Percentiles rank a stretch among this genome's conserved stretches.
Conservation (phyloP, 495 filamentous ascomycete genomes). For the Lepidopterella palustris region DNA sequence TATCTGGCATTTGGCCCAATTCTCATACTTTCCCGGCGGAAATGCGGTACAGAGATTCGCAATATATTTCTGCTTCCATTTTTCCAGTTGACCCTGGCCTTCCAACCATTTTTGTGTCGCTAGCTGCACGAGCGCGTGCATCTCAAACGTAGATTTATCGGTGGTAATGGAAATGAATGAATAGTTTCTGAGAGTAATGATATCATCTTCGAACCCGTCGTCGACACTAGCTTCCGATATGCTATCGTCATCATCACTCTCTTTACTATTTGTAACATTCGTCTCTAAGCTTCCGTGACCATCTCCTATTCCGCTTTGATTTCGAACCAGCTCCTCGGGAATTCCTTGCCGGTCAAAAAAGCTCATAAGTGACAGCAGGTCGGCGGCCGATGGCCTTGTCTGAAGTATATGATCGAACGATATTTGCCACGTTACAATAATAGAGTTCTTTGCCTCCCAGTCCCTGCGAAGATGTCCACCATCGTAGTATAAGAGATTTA, state of each 20-base stretch:
- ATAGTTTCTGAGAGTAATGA: constrained; percentile 6
- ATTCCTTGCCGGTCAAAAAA: constrained; percentile 20
- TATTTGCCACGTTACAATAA: constrained; percentile 43
- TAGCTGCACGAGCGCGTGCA: constrained; percentile 45
- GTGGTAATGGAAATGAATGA: constrained; percentile 16
- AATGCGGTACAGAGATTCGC: constrained; percentile 35
- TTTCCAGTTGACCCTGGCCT: constrained; percentile 33
- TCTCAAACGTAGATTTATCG: constrained; percentile 35
- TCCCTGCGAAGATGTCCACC: constrained; percentile 38
- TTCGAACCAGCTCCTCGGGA: constrained; percentile 9
- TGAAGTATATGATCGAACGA: no score
- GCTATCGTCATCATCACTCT: background rate
- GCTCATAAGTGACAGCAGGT: constrained; percentile 18
- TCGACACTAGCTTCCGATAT: constrained; percentile 7
- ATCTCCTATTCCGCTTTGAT: constrained; percentile 3
- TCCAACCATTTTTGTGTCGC: constrained; percentile 41
- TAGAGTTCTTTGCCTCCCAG: constrained; percentile 38
- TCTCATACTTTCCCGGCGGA: constrained; percentile 33
- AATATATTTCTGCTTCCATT: constrained; percentile 36
- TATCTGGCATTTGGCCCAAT: constrained; percentile 22
- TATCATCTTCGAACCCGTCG: constrained; percentile 17
- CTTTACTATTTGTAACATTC: background rate
- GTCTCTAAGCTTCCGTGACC: background rate
- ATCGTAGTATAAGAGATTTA: constrained; percentile 36
- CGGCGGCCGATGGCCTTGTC: constrained; percentile 16